phyloP scores from a whole-genome alignment of 2,329 filamentous ascomycete genomes.

The Cercospora sp. region DNA sequence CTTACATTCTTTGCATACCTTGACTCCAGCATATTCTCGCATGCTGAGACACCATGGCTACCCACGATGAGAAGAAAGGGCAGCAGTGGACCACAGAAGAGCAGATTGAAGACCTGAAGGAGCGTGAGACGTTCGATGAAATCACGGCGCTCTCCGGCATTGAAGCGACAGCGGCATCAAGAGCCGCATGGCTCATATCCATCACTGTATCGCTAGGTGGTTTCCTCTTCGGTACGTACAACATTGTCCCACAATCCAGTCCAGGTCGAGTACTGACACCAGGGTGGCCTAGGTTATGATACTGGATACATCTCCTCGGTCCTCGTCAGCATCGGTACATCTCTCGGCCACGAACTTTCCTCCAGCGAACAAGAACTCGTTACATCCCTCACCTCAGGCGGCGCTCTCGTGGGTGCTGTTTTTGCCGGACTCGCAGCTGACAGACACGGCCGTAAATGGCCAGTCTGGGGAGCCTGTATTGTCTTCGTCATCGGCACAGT shows the following conservation, averaged over 20 bases:
- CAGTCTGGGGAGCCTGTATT: not conserved
- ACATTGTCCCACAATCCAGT: not conserved
- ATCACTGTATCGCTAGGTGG: constrained; percentile 42
- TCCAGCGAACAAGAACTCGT: not conserved
- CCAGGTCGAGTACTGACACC: not conserved
- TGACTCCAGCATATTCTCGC: not conserved
- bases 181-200: constrained; percentile 43
- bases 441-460: not conserved
- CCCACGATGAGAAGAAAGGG: constrained; percentile 20
- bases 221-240: constrained; percentile 32
- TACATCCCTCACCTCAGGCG: not conserved
- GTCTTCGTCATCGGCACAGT: not conserved
- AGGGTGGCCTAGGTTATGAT: not conserved
- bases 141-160: constrained; percentile 38
- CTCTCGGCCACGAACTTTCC: not conserved
- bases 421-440: not conserved
- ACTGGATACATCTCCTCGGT: not conserved
- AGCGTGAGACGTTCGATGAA: constrained; percentile 16
- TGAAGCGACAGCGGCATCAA: constrained; percentile 43
- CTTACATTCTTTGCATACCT: not conserved
- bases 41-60: constrained; percentile 11
- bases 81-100: constrained; percentile 23
- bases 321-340: not conserved
- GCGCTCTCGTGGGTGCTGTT: not conserved
- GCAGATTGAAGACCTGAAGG: constrained; percentile 23